Evolutionary conservation across 257 asterid species (phyloP), one percentile per base, ranked within the genome.

Genomic region (Coffea canephora): DNA sequence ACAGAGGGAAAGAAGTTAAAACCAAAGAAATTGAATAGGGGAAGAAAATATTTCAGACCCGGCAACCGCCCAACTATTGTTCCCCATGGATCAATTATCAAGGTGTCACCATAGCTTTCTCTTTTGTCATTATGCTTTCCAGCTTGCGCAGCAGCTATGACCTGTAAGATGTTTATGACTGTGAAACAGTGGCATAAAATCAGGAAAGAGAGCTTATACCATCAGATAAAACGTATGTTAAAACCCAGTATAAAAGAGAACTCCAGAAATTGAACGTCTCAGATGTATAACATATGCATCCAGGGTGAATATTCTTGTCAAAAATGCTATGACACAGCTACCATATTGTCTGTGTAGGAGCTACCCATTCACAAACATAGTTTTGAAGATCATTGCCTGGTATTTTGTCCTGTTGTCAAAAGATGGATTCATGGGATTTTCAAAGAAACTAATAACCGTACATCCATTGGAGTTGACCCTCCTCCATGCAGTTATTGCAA

Each of bases 71-170:
- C 94, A 8, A 95, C 66, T 76, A 95, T 83, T 41, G 83, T 87
- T 57, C 99, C 99, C 99, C 99, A 95, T 50, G 99, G 98, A 88
- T 95, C 97, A 77, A 95, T 92, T 65, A 95, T 92, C 87, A 95
- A 61, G 25, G 93, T 80, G 83, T 92, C 97, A 41, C 99, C 99
- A 76, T 85, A 92, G 79, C 99, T 95, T 34, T 95, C 98, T 87
- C 97, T 90, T 50, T 83, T 87, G 10, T 87, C 97, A 78, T 88
- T 89, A 79, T 95, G 99, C 82, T 88, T 89, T 75, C 99, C 99
- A 72, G 93, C 94, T 83, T 95, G 99, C 57, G 99, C 91, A 7
- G 98, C 96, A 80, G 98, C 99, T 79, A 93, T 92, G 77, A 90
- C 89, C 94, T 90, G 87, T 6, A 73, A 78, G 49, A 34, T 39